These are phyloP conservation scores for Mycena chlorophos DNA, from an alignment of 768 basidiomycete genomes.

Conservation along the genomic window DNA sequence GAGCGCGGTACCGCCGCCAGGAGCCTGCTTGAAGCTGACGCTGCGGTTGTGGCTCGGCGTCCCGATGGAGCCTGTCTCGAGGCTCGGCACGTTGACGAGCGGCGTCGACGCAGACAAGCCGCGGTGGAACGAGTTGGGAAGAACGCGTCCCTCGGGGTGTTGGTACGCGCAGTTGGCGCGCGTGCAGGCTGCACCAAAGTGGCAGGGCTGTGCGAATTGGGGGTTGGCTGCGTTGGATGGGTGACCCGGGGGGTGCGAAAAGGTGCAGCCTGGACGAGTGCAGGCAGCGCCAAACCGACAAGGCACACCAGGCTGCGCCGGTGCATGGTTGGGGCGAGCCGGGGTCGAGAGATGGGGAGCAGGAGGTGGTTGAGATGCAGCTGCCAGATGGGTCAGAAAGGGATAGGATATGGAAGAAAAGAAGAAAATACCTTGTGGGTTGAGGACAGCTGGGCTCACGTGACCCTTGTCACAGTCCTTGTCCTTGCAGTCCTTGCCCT, in stretches of 20 bases:
- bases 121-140: constrained; percentile 79
- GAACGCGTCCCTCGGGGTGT: constrained; percentile 84
- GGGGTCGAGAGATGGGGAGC: constrained; percentile 32
- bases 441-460: constrained; percentile 80
- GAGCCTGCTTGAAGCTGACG: constrained; percentile 77
- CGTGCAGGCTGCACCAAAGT: constrained; percentile 85
- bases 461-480: constrained; percentile 92
- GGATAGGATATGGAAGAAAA: constrained; percentile 16
- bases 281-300: constrained; percentile 75
- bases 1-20: constrained; percentile 35
- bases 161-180: constrained; percentile 85
- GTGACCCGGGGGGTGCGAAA: constrained; percentile 54
- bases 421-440: constrained; percentile 54
- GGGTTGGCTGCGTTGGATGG: constrained; percentile 22
- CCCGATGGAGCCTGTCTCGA: constrained; percentile 68
- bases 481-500: constrained; percentile 86
- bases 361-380: constrained; percentile 42
- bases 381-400: constrained; percentile 14
- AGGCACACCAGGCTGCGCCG: constrained; percentile 30
- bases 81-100: constrained; percentile 58
- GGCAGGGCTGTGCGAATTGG: constrained; percentile 60
- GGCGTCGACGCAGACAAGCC: constrained; percentile 64
- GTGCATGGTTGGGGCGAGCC: constrained; percentile 18
- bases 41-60: constrained; percentile 66
- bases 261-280: constrained; percentile 69